phyloP scores from a whole-genome alignment of 768 basidiomycete genomes.

The Chiua virens region DNA sequence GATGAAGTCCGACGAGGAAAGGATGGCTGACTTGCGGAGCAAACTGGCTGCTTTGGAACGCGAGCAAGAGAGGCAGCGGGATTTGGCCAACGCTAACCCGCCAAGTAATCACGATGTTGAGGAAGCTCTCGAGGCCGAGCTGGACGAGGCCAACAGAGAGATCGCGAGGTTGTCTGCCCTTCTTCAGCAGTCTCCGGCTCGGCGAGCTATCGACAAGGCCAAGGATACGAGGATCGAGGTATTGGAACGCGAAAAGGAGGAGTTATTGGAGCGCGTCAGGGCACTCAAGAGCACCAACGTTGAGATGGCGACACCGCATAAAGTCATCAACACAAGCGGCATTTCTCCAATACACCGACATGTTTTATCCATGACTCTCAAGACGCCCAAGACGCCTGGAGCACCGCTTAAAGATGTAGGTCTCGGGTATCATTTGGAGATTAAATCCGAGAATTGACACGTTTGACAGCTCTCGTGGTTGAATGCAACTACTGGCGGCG shows the following conservation, averaged over 20 bases:
- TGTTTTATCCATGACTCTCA: conserved; percentile 64
- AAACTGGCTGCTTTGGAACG: conserved; percentile 58
- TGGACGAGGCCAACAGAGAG: conserved; percentile 75
- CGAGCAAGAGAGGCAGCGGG: conserved; percentile 43
- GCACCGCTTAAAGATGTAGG: conserved; percentile 75
- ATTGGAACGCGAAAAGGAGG: conserved; percentile 75
- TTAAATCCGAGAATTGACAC: conserved; percentile 6
- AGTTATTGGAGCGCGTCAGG: conserved; percentile 69
- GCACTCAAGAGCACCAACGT: conserved; percentile 52
- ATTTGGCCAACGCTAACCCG: too few species aligned
- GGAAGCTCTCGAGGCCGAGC: conserved; percentile 69
- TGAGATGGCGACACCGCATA: conserved; percentile 58
- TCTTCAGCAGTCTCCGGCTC: conserved; percentile 69
- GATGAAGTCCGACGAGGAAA: conserved; percentile 62
- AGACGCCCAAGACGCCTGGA: conserved; percentile 75
- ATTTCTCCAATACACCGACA: conserved; percentile 81
- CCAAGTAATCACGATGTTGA: conserved; percentile 52
- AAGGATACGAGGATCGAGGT: conserved; percentile 75
- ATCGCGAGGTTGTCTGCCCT: conserved; percentile 67
- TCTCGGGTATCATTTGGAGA: conserved; percentile 1
- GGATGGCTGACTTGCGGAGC: conserved; percentile 47
- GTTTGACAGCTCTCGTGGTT: conserved; percentile 66
- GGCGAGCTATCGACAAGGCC: conserved; percentile 75
- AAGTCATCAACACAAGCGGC: conserved; percentile 50
- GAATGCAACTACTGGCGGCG: conserved; percentile 53